Evolutionary conservation across 106 monocot genomes (phyloP), one percentile per base, ranked within the genome.

Genomic region (Triglochin maritima): DNA sequence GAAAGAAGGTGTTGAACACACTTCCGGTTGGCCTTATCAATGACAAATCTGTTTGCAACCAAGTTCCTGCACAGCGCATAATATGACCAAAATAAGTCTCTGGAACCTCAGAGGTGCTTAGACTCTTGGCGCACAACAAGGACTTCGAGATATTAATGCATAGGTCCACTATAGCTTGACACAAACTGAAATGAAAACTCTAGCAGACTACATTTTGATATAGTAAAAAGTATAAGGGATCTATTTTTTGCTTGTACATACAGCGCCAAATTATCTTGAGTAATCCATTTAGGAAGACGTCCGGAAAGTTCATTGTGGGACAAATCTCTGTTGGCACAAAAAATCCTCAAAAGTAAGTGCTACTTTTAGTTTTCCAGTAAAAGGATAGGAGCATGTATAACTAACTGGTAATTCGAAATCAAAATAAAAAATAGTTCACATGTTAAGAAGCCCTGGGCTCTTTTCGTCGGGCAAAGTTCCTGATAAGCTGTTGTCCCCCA

Each of bases 271-370:
- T 46, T 46, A 15, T 47, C 15, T 13, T 64, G 45, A 15, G 7
- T 47, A 69, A 78, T 81, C 94, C 94, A 95, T 64, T 87, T 68
- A 79, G 94, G 94, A 72, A 90, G 85, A 60, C 67, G 74, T 71
- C 94, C 94, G 53, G 89, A 81, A 4, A 95, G 69, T 52, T 85
- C 78, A 72, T 95, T 90, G 79, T 95, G 90, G 9, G 94, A 95
- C 50, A 95, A 57, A 79, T 95, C 94, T 73, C 90, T 95, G 83
- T 29, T 29, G 29, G 29, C 29, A 29, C 29, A 29, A 29, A 29
- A 29, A 29, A 29, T 29, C 29, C 29, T 29, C 29, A 29, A 29
- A 29, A 29, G 29, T 29, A 29, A 29, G 29, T 29, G 1, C 29
- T 29, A 29, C 1, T 0, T 29, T 29, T 29, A 29, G 29, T 29